Base-by-base conservation (phyloP, 306 rosid genomes). In the Alnus rubra region DNA sequence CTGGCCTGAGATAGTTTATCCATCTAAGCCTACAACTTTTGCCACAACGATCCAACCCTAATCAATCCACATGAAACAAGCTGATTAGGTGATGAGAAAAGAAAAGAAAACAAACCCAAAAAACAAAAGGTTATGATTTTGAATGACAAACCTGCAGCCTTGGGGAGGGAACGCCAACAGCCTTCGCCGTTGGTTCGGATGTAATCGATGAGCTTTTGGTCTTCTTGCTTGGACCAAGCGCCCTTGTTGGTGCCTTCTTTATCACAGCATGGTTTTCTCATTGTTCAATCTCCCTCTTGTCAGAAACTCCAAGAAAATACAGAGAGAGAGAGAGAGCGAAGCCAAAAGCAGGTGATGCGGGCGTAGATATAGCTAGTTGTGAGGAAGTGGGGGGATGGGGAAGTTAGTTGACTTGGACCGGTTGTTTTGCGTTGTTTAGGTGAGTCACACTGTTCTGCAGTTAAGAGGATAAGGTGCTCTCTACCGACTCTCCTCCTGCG, bases 11-110 rank as follows among this genome's bases (percentile, higher is more conserved):
- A 64, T 88, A 91, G 80, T 89, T 91, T 65, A 89, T 82, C 97
- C 97, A 89, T 91, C 97, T 86, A 11, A 92, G 69, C 76, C 97
- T 88, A 49, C 97, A 92, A 80, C 97, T 89, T 87, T 92, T 92
- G 12, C 94, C 94, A 75, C 97, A 88, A 30, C 94, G 89, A 50
- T 89, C 82, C 85, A 92, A 71, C 33, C 97, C 94, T 91, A 70
- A 75, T 10, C 1, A 70, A 75, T 10, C 3, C 44, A 44, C 15
- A n/a, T 15, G 30, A 4, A 3, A 18, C 51, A 42, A 49, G 15
- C 8, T 6, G 35, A 62, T 58, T 54, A 28, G 76, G 63, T 35
- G 12, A 15, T 28, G 15, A 35, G 7, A 49, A 28, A 73, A 53
- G 4, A 45, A n/a, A 6, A 48, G 28, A 11, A n/a, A 72, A 4